These are phyloP conservation scores for Rhodotorula taiwanensis DNA, from an alignment of 768 basidiomycete genomes.

Conservation along the genomic window DNA sequence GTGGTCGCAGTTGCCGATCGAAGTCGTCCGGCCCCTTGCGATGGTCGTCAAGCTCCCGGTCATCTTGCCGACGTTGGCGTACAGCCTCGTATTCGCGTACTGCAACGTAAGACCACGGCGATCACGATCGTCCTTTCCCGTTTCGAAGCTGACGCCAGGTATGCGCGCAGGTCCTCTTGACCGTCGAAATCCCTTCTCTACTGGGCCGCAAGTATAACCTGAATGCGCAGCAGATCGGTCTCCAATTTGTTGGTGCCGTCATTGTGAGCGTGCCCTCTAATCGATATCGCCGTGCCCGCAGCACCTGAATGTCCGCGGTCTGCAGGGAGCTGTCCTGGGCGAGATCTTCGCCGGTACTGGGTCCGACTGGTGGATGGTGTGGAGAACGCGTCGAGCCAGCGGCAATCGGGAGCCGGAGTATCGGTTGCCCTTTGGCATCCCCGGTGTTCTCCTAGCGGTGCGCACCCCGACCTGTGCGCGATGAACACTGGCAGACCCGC, in stretches of 20 bases:
- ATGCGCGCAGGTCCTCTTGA: conserved; percentile 14
- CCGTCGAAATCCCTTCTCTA: conserved; percentile 32
- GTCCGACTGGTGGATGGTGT: conserved; percentile 35
- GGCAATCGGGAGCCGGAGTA: conserved; percentile 37
- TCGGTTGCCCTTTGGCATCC: conserved; percentile 33
- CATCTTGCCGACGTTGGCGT: conserved; percentile 22
- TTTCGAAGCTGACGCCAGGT: background rate
- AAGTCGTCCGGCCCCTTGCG: conserved; percentile 9
- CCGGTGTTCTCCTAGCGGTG: conserved; percentile 33
- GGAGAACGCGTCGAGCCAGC: conserved; percentile 24
- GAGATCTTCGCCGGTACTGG: conserved; percentile 38
- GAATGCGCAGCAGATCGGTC: conserved; percentile 36
- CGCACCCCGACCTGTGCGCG: no score
- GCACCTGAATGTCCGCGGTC: background rate
- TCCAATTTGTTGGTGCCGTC: conserved; percentile 37
- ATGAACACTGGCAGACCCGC: no score
- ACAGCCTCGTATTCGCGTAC: conserved; percentile 24
- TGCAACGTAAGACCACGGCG: conserved; percentile 6
- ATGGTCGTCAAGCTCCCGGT: conserved; percentile 15
- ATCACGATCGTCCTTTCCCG: background rate
- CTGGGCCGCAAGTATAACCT: conserved; percentile 36
- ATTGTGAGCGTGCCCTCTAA: conserved; percentile 1
- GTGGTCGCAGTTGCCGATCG: conserved; percentile 20
- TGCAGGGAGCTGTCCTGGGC: conserved; percentile 33
- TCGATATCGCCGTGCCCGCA: no score